Conservation (phyloP, 345 rosid genomes). For the Citrus hindsii region DNA sequence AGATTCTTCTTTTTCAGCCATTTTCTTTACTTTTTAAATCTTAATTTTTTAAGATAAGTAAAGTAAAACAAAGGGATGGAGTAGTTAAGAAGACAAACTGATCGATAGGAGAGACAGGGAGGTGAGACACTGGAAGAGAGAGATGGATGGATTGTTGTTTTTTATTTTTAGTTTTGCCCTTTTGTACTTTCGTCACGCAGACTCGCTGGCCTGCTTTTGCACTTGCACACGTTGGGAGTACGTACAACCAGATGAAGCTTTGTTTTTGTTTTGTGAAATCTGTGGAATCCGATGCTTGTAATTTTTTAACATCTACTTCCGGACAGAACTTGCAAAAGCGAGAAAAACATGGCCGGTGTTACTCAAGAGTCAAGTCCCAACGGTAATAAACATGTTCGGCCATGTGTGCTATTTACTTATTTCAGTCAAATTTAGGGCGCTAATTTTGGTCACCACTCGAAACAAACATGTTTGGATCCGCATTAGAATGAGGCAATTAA, state of each 20-base stretch:
- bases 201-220: not conserved
- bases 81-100: not conserved
- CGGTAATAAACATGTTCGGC: too few species aligned
- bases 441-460: too few species aligned
- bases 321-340: too few species aligned
- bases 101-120: not conserved
- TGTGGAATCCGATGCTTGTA: slow-evolving; percentile 19
- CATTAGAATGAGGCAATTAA: too few species aligned
- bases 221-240: not conserved
- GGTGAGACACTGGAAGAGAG: not conserved
- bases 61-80: not conserved
- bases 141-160: too few species aligned
- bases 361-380: too few species aligned
- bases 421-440: too few species aligned
- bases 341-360: too few species aligned
- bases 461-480: too few species aligned
- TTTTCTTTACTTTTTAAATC: not conserved
- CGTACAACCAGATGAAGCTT: not conserved
- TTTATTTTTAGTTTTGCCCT: too few species aligned
- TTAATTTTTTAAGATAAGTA: not conserved
- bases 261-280: not conserved
- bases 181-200: not conserved
- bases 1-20: slow-evolving; percentile 29
- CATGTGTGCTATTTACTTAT: too few species aligned
- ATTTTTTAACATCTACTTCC: too few species aligned